Evolutionary conservation across 345 rosid species (phyloP).

Genomic region (Mercurialis annua): DNA sequence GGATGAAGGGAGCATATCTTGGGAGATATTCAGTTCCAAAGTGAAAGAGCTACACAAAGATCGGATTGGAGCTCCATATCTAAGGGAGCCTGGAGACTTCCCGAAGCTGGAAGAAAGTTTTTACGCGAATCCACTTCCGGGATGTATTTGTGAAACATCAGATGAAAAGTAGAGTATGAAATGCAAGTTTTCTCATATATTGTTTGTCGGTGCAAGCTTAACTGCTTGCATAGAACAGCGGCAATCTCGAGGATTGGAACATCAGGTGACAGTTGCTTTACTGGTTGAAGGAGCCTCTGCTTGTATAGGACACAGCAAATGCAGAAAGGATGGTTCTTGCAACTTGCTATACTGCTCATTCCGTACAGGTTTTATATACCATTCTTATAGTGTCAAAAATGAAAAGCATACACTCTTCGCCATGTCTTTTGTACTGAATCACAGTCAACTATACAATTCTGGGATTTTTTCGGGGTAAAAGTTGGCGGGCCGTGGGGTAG

Average conservation of each 20-base stretch:
- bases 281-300: slow-evolving; percentile 13
- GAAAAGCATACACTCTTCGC: not conserved
- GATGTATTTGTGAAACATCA: slow-evolving; percentile 65
- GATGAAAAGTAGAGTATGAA: slow-evolving; percentile 3
- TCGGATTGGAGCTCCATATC: slow-evolving; percentile 68
- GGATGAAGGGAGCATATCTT: slow-evolving; percentile 68
- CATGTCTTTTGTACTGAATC: not conserved
- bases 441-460: not conserved
- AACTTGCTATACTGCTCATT: not conserved
- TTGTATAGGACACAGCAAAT: not conserved
- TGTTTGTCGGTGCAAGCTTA: slow-evolving; percentile 1
- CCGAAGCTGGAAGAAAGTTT: slow-evolving; percentile 94
- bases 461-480: not conserved
- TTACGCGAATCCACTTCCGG: slow-evolving; percentile 83
- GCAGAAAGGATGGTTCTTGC: slow-evolving; percentile 1
- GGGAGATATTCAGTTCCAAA: slow-evolving; percentile 83
- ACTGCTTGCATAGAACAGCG: slow-evolving; percentile 10
- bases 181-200: not conserved
- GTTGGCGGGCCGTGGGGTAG: not conserved
- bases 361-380: slow-evolving; percentile 1
- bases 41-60: slow-evolving; percentile 77
- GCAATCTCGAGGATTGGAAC: not conserved
- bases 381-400: not conserved
- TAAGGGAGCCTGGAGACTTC: slow-evolving; percentile 67
- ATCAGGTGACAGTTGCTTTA: slow-evolving; percentile 7